These are phyloP conservation scores for Vachellia collinsii DNA, from an alignment of 306 rosid species.

Conservation along the genomic window DNA sequence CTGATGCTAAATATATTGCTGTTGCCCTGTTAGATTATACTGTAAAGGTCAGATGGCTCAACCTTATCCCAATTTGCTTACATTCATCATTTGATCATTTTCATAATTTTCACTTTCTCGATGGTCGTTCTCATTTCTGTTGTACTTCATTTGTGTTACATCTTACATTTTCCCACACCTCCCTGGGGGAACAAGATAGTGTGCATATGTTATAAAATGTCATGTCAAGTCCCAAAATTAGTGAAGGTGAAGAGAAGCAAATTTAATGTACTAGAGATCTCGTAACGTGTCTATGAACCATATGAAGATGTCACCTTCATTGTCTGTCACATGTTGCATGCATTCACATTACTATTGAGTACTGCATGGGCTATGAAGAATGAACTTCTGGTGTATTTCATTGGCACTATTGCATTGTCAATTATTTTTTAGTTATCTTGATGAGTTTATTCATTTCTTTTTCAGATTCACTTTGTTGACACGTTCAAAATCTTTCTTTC, in stretches of 20 bases:
- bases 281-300: background rate
- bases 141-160: background rate
- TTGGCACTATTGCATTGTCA: background rate
- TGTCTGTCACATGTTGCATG: background rate
- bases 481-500: constrained; percentile 79
- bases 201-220: background rate
- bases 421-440: constrained; percentile 28
- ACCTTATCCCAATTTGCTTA: constrained; percentile 28
- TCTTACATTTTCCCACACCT: background rate
- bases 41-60: constrained; percentile 69
- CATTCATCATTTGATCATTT: constrained; percentile 14
- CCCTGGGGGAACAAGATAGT: background rate
- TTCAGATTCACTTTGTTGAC: constrained; percentile 82
- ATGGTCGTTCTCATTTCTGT: constrained; percentile 25
- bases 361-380: background rate
- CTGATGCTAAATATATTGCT: constrained; percentile 87
- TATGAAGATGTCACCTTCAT: background rate
- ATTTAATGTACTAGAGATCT: background rate
- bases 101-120: constrained; percentile 24
- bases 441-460: constrained; percentile 30
- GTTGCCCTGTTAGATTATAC: constrained; percentile 82
- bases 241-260: background rate
- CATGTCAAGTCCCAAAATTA: background rate
- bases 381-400: background rate
- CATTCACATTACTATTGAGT: background rate